Percentiles rank a stretch among this genome's conserved stretches.
Evolutionary conservation across 78 protist genomes (phyloP).

Genomic region (Tieghemostelium lacteum): DNA sequence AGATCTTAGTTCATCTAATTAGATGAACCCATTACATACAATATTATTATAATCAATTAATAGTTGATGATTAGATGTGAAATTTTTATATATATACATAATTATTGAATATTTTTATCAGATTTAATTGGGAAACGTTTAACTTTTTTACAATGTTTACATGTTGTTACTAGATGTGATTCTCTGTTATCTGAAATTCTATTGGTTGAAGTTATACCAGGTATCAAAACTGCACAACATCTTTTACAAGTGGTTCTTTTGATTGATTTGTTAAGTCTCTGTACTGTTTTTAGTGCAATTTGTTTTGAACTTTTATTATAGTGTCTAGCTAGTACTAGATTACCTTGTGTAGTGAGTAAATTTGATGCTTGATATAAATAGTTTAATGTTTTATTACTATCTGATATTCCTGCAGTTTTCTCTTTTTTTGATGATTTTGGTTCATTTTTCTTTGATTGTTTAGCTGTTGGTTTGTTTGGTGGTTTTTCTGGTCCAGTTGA

Average conservation of each 20-base stretch:
- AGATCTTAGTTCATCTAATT: too few relatives aligned
- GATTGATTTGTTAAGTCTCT: conserved; percentile 6
- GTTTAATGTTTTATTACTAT: conserved; percentile 37
- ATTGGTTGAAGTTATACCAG: conserved; percentile 48
- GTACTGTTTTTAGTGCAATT: conserved; percentile 35
- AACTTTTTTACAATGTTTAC: conserved; percentile 41
- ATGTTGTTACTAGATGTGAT: conserved; percentile 25
- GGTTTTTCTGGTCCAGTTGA: background rate
- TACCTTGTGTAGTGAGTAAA: background rate
- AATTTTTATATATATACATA: too few relatives aligned
- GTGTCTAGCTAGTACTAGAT: conserved; percentile 16
- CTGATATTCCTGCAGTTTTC: too few relatives aligned
- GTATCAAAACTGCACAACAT: conserved; percentile 51
- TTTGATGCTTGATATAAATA: conserved; percentile 59
- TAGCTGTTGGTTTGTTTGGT: background rate
- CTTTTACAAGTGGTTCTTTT: conserved; percentile 52
- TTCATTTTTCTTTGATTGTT: background rate
- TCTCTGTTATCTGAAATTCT: conserved; percentile 50
- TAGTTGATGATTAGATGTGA: too few relatives aligned
- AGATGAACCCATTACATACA: too few relatives aligned
- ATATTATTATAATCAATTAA: too few relatives aligned
- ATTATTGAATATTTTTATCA: background rate
- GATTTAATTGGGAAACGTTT: conserved; percentile 37
- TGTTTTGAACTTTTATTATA: conserved; percentile 13
- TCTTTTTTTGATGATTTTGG: background rate